These are phyloP conservation scores for Aurinia saxatilis DNA, from an alignment of 345 rosid species.

Conservation along the genomic window DNA sequence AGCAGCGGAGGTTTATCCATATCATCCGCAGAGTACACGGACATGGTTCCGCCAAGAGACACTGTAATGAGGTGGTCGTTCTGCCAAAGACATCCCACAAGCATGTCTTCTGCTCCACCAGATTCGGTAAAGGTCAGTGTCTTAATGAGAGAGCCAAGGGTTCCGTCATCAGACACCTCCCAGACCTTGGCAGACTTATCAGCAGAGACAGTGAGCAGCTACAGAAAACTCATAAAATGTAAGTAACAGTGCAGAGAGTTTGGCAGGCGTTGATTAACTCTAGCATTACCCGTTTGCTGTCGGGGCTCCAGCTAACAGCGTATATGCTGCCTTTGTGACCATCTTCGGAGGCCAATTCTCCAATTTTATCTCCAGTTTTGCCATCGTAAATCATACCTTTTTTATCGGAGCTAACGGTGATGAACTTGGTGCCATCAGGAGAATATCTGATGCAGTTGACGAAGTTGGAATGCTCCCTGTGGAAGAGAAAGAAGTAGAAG, in stretches of 20 bases:
- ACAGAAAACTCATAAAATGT: background rate
- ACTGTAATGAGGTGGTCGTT: conserved; percentile 54
- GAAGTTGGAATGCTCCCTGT: conserved; percentile 87
- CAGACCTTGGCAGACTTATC: conserved; percentile 78
- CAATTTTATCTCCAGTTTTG: conserved; percentile 67
- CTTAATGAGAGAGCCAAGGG: conserved; percentile 37
- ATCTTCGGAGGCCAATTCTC: conserved; percentile 62
- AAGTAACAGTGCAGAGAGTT: conserved; percentile 1
- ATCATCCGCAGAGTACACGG: conserved; percentile 49
- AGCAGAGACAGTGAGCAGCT: conserved; percentile 74
- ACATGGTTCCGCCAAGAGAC: conserved; percentile 62
- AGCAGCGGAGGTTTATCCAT: conserved; percentile 48
- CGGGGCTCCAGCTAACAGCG: conserved; percentile 91
- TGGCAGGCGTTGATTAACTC: background rate
- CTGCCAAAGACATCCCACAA: conserved; percentile 84
- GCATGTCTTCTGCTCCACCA: conserved; percentile 64
- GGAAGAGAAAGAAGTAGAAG: background rate
- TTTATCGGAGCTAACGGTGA: conserved; percentile 86
- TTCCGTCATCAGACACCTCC: conserved; percentile 60
- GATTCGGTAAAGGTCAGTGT: conserved; percentile 45
- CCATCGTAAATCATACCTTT: conserved; percentile 78
- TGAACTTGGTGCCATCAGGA: conserved; percentile 87
- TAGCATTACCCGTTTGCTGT: conserved; percentile 67
- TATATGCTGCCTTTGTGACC: conserved; percentile 91
- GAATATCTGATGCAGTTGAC: conserved; percentile 88